These are phyloP conservation scores for Paracamarosporium sp. DNA, from an alignment of 2,329 filamentous ascomycete genomes.

Conservation along the genomic window DNA sequence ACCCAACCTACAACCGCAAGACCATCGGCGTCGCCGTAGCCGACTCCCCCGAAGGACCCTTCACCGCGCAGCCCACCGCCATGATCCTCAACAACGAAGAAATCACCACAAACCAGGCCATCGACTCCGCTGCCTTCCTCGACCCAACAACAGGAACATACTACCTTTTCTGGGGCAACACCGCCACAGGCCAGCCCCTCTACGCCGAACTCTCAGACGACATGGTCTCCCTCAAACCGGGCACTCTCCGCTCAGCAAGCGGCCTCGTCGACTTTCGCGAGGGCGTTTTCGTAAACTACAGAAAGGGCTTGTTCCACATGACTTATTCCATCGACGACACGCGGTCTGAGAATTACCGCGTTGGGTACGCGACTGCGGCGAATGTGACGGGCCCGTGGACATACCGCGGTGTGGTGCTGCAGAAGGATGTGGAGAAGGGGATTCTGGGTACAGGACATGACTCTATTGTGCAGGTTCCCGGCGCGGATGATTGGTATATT, in stretches of 20 bases:
- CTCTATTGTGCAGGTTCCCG: slow-evolving; percentile 33
- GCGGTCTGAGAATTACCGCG: slow-evolving; percentile 32
- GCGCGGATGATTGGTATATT: slow-evolving; percentile 39
- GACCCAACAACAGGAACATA: slow-evolving; percentile 33
- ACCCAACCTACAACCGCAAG: slow-evolving; percentile 32
- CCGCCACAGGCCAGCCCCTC: slow-evolving; percentile 14
- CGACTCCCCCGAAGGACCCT: slow-evolving; percentile 28
- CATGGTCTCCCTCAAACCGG: slow-evolving; percentile 28
- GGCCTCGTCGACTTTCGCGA: slow-evolving; percentile 34
- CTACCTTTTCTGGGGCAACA: slow-evolving; percentile 39
- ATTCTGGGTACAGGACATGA: slow-evolving; percentile 35
- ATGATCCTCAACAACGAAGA: slow-evolving; percentile 36
- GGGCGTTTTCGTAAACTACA: slow-evolving; percentile 33
- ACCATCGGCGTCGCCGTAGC: slow-evolving; percentile 37
- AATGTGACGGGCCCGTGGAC: slow-evolving; percentile 33
- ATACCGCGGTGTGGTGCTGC: slow-evolving; percentile 29
- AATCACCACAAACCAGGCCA: slow-evolving; percentile 30
- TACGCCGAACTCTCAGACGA: slow-evolving; percentile 31
- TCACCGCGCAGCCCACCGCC: slow-evolving; percentile 30
- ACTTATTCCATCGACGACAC: slow-evolving; percentile 40
- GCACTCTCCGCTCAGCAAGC: slow-evolving; percentile 17
- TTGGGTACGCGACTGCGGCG: slow-evolving; percentile 32
- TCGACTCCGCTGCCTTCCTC: slow-evolving; percentile 31
- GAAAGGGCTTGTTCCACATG: slow-evolving; percentile 30
- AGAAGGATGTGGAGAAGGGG: slow-evolving; percentile 28